Percentiles rank a stretch among this genome's conserved stretches.
phyloP scores from a whole-genome alignment of 1,284 basidiomycete genomes.

The Pascua sp. region DNA sequence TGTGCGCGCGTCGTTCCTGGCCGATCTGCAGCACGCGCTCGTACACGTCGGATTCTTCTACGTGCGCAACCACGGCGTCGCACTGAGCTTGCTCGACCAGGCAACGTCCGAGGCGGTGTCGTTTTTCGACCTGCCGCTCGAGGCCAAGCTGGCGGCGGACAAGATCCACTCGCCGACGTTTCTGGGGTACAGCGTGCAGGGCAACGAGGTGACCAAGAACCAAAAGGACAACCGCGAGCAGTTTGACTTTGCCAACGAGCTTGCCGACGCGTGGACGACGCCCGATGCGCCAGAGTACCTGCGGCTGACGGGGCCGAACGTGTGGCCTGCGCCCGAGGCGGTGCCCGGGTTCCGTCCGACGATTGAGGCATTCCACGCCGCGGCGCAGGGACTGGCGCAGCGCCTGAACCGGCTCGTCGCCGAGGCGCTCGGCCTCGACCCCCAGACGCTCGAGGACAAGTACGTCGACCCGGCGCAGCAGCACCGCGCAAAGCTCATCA shows the following conservation, averaged over 20 bases:
- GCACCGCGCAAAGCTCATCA: constrained; percentile 24
- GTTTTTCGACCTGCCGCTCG: constrained; percentile 33
- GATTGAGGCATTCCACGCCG: constrained; percentile 7
- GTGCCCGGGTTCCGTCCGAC: constrained; percentile 11
- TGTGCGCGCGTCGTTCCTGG: constrained; percentile 9
- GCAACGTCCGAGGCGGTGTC: constrained; percentile 8
- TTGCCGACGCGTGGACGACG: constrained; percentile 7
- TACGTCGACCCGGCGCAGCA: constrained; percentile 11
- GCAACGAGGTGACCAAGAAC: constrained; percentile 23
- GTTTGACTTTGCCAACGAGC: constrained; percentile 22
- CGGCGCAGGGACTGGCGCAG: constrained; percentile 8
- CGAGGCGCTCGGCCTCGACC: constrained; percentile 13
- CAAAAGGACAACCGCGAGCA: constrained; percentile 23
- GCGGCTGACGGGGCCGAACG: constrained; percentile 17
- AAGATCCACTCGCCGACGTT: constrained; percentile 21
- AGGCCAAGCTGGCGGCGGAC: constrained; percentile 34
- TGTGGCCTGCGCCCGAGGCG: constrained; percentile 6
- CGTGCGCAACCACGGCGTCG: constrained; percentile 18
- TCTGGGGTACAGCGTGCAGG: constrained; percentile 17
- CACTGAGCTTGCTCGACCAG: constrained; percentile 6
- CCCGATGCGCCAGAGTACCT: constrained; percentile 14
- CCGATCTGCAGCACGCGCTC: constrained; percentile 16
- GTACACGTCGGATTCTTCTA: constrained; percentile 21
- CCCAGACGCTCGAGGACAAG: constrained; percentile 8
- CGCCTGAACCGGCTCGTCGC: constrained; percentile 11